Evolutionary conservation across 2,329 filamentous ascomycete species (phyloP).

Genomic region (Ramularia collo-cygni): DNA sequence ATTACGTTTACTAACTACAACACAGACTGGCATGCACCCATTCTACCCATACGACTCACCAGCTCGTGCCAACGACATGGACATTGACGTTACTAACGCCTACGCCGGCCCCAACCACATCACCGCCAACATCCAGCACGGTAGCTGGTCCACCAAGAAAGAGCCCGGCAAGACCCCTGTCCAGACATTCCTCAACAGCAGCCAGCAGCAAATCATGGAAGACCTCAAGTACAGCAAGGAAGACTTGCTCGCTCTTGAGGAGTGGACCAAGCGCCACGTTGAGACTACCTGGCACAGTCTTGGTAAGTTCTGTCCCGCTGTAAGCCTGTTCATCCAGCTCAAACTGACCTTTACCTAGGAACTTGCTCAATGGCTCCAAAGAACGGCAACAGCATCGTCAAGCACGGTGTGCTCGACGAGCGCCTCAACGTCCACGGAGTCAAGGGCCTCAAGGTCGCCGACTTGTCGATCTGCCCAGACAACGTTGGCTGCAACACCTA

Average conservation of each 20-base stretch:
- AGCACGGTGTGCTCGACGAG: constrained; percentile 71
- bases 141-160: constrained; percentile 31
- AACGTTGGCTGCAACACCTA: constrained; percentile 62
- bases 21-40: constrained; percentile 37
- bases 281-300: constrained; percentile 69
- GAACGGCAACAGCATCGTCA: constrained; percentile 72
- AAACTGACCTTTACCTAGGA: constrained; percentile 26
- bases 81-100: constrained; percentile 65
- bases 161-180: constrained; percentile 47
- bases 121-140: constrained; percentile 63
- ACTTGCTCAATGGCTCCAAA: constrained; percentile 72
- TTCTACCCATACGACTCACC: constrained; percentile 65
- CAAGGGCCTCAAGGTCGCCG: constrained; percentile 69
- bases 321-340: not conserved
- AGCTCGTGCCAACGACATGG: constrained; percentile 64
- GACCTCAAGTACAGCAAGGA: constrained; percentile 59
- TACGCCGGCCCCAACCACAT: constrained; percentile 69
- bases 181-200: constrained; percentile 54
- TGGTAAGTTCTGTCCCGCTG: constrained; percentile 8
- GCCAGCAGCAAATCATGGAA: constrained; percentile 52
- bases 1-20: not conserved
- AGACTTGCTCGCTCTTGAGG: constrained; percentile 61
- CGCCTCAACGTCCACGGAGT: constrained; percentile 72
- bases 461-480: constrained; percentile 69
- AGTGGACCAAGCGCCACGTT: constrained; percentile 59